phyloP scores from a whole-genome alignment of 306 rosid species.

The Crotalaria pallida region DNA sequence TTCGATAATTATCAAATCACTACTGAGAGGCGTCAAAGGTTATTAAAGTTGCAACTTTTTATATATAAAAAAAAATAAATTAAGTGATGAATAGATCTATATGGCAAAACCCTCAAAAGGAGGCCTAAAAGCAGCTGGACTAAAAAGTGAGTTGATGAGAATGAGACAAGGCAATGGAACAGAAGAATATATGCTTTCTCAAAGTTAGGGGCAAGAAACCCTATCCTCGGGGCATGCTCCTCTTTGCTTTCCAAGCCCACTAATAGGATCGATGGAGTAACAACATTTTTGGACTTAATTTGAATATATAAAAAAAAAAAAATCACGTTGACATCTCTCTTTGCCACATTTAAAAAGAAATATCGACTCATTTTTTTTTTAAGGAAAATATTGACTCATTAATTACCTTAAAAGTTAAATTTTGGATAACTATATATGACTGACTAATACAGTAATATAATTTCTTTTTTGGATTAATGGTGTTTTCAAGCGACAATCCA shows the following conservation, averaged over 20 bases:
- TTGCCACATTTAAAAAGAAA: too few relatives aligned
- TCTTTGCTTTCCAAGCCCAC: constrained; percentile 34
- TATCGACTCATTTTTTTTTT: too few relatives aligned
- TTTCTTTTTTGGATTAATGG: too few relatives aligned
- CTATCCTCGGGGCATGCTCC: constrained; percentile 26
- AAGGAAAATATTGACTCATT: too few relatives aligned
- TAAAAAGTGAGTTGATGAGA: constrained; percentile 44
- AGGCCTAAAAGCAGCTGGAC: constrained; percentile 50
- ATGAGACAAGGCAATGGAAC: constrained; percentile 44
- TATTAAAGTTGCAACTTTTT: neutral
- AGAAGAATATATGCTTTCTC: constrained; percentile 59
- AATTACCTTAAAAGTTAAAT: too few relatives aligned
- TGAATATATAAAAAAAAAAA: too few relatives aligned
- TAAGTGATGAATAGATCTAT: constrained; percentile 19
- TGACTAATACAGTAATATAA: too few relatives aligned
- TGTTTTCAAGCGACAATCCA: too few relatives aligned
- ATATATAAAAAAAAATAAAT: neutral
- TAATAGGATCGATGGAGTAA: neutral
- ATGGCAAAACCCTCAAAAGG: constrained; percentile 47
- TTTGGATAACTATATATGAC: too few relatives aligned
- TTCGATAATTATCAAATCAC: neutral
- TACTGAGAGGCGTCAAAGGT: neutral
- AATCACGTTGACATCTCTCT: too few relatives aligned
- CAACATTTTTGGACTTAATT: too few relatives aligned
- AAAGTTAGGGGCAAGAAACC: constrained; percentile 45